Percentiles rank a stretch among this genome's conserved stretches.
phyloP scores from a whole-genome alignment of 2,329 filamentous ascomycete species.

The Hypoxylon rubiginosum region DNA sequence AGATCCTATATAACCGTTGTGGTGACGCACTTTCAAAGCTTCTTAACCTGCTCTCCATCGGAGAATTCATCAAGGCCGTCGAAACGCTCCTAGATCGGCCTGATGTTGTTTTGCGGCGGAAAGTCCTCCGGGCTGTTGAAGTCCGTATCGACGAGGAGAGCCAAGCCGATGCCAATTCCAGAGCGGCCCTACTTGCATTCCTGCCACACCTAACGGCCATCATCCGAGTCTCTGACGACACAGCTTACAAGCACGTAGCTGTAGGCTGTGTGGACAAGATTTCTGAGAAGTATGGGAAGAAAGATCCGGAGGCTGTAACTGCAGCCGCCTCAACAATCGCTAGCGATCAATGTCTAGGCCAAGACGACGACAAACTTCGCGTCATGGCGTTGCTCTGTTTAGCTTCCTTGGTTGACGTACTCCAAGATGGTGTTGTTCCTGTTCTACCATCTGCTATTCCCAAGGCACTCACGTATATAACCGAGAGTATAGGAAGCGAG shows the following conservation, averaged over 20 bases:
- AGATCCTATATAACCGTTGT: slow-evolving; percentile 68
- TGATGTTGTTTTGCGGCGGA: slow-evolving; percentile 80
- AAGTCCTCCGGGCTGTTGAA: slow-evolving; percentile 85
- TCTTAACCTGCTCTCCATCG: slow-evolving; percentile 86
- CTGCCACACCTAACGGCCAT: slow-evolving; percentile 82
- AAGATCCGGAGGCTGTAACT: slow-evolving; percentile 82
- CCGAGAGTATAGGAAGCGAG: slow-evolving; percentile 68
- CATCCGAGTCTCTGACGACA: slow-evolving; percentile 78
- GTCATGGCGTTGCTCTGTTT: slow-evolving; percentile 90
- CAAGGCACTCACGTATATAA: slow-evolving; percentile 78
- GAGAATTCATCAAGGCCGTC: slow-evolving; percentile 90
- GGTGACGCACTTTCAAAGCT: slow-evolving; percentile 82
- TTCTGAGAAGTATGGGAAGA: slow-evolving; percentile 94
- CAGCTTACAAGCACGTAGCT: slow-evolving; percentile 84
- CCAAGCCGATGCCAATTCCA: slow-evolving; percentile 75
- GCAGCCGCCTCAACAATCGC: slow-evolving; percentile 83
- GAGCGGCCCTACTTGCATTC: slow-evolving; percentile 81
- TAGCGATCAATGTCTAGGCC: slow-evolving; percentile 80
- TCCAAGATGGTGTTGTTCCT: slow-evolving; percentile 87
- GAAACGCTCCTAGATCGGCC: slow-evolving; percentile 83
- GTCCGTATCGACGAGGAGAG: slow-evolving; percentile 80
- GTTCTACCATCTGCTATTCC: slow-evolving; percentile 83
- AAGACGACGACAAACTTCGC: slow-evolving; percentile 77
- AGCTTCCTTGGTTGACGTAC: slow-evolving; percentile 87
- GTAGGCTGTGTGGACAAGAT: slow-evolving; percentile 94